Evolutionary conservation across 1,284 basidiomycete species (phyloP), one percentile per base, ranked within the genome.

Genomic region (Volvariella volvacea): DNA sequence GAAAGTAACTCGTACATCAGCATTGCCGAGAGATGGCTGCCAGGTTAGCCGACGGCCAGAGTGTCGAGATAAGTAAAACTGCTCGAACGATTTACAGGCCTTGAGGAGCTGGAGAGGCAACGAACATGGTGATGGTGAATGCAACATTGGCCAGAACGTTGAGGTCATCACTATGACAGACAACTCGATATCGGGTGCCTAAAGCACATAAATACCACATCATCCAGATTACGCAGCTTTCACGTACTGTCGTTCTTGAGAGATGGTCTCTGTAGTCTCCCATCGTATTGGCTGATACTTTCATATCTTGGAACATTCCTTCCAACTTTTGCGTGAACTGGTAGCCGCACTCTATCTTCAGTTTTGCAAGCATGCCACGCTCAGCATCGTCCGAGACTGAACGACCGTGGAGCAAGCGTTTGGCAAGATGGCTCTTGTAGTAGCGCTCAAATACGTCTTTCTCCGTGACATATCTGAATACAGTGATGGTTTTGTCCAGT

Each of bases 271-370:
- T 75, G 63, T 92, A 99, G 3, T 76, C 78, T 42, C 77, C 71
- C 72, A 88, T 91, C 6, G 82, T 84, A 46, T 99, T 96, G 20
- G 73, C 68, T 15, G 91, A 95, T 31, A 96, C 65, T 56, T 85
- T 91, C 83, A 99, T 95, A 61, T 99, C 96, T 55, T 94, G 82
- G 74, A 99, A 95, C 96, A 99, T 99, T 44, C 96, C 95, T 63
- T 99, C 95, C 53, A 99, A 72, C 62, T 96, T 96, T 65, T 97
- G 92, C 0, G 96, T 98, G 61, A 98, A 99, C 58, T 95, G 92
- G 58, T 89, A 90, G 6, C 96, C 96, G 56, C 89, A 92, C 65
- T 99, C 94, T 32, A 98, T 76, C 70, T 99, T 99, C 60, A 99
- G 83, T 67, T 98, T 99, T 42, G 92, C 88, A 10, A 99, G 79